Base-by-base conservation (phyloP, 2,329 filamentous ascomycete genomes). In the Fonsecaea nubica region DNA sequence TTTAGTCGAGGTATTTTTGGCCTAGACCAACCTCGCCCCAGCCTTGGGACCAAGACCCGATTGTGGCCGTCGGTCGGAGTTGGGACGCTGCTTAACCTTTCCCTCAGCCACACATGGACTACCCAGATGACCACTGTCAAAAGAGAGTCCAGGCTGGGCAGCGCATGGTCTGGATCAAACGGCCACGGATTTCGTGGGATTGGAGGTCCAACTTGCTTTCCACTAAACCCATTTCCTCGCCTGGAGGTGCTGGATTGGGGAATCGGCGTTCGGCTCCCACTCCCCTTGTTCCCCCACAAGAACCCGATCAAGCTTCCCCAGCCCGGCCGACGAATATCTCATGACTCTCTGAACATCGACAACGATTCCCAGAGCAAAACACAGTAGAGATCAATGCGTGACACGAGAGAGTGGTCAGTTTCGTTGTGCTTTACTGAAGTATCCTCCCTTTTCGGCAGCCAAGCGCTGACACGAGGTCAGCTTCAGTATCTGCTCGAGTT, bases 161-260 rank as follows among this genome's bases (percentile, higher is more conserved):
- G 25, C 25, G 40, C 40, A 53, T 38, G 58, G 58, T 52, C 45
- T 61, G 58, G 45, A 61, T 53, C 58, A 61, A 61, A 61, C 58
- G 45, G 45, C 48, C 58, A 53, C 40, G 58, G 58, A 25, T 61
- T 61, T 45, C 30, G 25, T 45, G 10, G 18, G 4, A 21, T 12
- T 5, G 9, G 30, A n/a, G 30, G 52, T 9, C 33, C 4, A 55
- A 15, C 33, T 15, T n/a, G 30, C 3, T 32, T 4, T 12, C 45
- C 18, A 21, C 18, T 6, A 50, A 13, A 50, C 45, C 3, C 25
- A 25, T 25, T 25, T 50, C 45, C 10, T 50, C 45, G 45, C 45
- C 21, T 25, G 45, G 45, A 9, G 45, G 40, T 25, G 18, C 45
- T 50, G 18, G 45, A 50, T 50, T 50, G 7, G n/a, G 45, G 25